Evolutionary conservation across 139 green algal species (phyloP).

Genomic region (Coelastrella sp.): DNA sequence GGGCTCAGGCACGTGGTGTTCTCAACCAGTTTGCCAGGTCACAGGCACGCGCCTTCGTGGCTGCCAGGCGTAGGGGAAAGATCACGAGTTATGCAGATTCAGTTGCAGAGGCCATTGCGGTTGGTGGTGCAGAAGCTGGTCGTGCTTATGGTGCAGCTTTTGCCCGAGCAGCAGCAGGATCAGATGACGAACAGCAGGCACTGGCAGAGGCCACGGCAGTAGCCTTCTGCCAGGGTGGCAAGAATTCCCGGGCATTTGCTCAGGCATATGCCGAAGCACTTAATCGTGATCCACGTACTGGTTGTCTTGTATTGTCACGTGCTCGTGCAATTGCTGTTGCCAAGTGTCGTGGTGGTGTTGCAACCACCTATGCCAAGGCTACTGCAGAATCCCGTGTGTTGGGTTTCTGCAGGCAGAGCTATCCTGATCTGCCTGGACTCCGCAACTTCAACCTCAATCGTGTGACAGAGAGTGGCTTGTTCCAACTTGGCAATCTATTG

Average conservation of each 20-base stretch:
- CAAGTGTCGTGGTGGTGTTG: neutral
- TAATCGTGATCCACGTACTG: neutral
- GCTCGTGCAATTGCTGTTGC: constrained; percentile 7
- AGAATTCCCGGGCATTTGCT: neutral
- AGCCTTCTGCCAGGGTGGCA: constrained; percentile 10
- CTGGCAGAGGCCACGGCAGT: neutral
- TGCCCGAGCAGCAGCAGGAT: constrained; percentile 5
- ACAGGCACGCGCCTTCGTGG: neutral
- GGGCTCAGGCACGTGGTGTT: neutral
- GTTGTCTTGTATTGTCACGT: constrained; percentile 3
- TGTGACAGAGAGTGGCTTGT: neutral
- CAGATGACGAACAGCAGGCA: neutral
- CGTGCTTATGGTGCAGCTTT: neutral
- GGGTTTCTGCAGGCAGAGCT: constrained; percentile 1
- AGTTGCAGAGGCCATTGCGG: neutral
- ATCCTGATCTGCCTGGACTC: neutral
- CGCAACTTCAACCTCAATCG: neutral
- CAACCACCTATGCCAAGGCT: neutral
- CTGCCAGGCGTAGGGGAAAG: neutral
- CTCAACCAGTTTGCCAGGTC: neutral
- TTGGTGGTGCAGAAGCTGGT: neutral
- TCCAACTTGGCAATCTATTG: neutral
- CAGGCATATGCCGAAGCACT: neutral
- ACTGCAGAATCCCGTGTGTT: constrained; percentile 2
- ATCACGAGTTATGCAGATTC: neutral